phyloP scores from a whole-genome alignment of 1,284 basidiomycete genomes.

The Sutorius eximius region DNA sequence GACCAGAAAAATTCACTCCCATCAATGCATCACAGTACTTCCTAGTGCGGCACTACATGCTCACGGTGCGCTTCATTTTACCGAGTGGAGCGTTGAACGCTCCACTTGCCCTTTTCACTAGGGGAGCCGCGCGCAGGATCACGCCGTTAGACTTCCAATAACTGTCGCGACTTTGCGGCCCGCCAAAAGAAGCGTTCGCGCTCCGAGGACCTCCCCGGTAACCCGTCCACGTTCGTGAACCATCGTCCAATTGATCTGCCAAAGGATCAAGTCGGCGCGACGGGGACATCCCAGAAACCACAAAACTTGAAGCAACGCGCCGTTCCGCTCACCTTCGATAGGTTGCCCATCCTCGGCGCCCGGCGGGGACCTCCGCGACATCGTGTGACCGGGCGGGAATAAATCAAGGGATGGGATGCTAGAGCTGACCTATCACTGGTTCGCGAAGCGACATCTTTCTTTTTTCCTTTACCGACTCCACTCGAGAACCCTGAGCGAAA shows the following conservation, averaged over 20 bases:
- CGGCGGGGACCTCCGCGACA: neutral
- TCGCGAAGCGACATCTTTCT: neutral
- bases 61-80: too few species aligned
- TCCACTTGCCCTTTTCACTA: too few species aligned
- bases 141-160: too few species aligned
- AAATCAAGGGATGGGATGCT: too few species aligned
- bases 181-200: too few species aligned
- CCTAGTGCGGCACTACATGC: too few species aligned
- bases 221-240: neutral
- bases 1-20: too few species aligned
- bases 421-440: neutral
- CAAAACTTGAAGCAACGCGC: neutral
- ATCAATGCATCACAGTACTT: too few species aligned
- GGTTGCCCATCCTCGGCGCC: neutral
- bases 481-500: neutral
- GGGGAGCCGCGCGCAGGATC: too few species aligned
- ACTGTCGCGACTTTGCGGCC: too few species aligned
- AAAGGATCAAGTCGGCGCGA: neutral
- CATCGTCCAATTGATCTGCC: neutral
- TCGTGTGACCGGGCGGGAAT: neutral
- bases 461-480: neutral
- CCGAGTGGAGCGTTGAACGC: too few species aligned
- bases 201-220: neutral
- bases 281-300: neutral
- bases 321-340: neutral